Evolutionary conservation across 1,284 basidiomycete species (phyloP).

Genomic region (Apiotrichum porosum): DNA sequence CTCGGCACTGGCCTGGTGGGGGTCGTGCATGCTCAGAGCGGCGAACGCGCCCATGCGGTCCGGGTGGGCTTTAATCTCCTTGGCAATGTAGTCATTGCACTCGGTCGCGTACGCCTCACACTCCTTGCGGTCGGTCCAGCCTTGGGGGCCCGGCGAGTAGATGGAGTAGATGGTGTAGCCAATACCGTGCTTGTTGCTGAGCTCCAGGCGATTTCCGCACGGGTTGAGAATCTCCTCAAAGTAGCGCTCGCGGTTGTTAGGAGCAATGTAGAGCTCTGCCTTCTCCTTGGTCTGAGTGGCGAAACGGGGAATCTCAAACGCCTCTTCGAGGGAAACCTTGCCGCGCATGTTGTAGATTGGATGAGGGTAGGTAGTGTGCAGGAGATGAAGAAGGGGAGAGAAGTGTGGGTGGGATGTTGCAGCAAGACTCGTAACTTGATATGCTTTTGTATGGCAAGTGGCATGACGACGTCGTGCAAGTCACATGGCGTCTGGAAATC

Average conservation of each 20-base stretch:
- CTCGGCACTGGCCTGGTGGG: constrained; percentile 37
- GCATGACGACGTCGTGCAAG: too few species aligned
- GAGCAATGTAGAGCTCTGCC: constrained; percentile 21
- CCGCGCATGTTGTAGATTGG: constrained; percentile 13
- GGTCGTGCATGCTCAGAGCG: constrained; percentile 42
- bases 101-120: constrained; percentile 19
- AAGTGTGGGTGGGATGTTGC: too few species aligned
- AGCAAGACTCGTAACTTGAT: too few species aligned
- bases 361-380: not conserved
- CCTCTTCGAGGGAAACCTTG: constrained; percentile 21
- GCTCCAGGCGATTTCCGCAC: constrained; percentile 20
- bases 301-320: constrained; percentile 18
- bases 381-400: too few species aligned
- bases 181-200: constrained; percentile 22
- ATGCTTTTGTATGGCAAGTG: too few species aligned
- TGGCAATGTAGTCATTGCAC: constrained; percentile 20
- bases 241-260: constrained; percentile 19
- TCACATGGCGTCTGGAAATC: too few species aligned
- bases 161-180: constrained; percentile 22
- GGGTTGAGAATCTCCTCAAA: constrained; percentile 21
- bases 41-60: constrained; percentile 43
- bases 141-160: constrained; percentile 20
- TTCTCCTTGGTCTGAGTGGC: constrained; percentile 17
- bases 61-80: constrained; percentile 30
- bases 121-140: constrained; percentile 14